These are phyloP conservation scores for Periconia digitata DNA, from an alignment of 2,329 filamentous ascomycete genomes.

Conservation along the genomic window DNA sequence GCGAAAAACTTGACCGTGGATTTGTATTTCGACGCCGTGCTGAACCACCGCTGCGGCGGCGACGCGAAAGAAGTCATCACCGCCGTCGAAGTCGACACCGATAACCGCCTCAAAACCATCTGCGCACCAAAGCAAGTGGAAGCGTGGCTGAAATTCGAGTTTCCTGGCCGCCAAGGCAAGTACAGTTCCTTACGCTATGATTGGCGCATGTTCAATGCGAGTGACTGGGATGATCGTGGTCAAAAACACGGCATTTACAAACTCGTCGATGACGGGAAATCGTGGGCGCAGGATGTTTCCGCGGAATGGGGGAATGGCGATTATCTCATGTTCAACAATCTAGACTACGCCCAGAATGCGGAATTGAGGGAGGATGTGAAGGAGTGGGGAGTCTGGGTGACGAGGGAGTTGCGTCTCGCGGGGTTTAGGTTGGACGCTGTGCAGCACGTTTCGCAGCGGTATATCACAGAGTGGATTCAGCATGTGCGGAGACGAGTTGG, in stretches of 20 bases:
- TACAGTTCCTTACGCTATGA: background rate
- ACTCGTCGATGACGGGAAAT: background rate
- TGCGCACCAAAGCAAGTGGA: background rate
- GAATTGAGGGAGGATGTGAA: slow-evolving; percentile 2
- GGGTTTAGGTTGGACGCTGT: slow-evolving; percentile 3
- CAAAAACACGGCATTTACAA: background rate
- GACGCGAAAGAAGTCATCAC: background rate
- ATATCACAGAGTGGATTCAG: background rate
- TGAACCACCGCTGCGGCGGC: slow-evolving; percentile 2
- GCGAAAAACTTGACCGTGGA: background rate
- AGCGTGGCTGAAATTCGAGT: background rate
- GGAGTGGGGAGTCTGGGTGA: slow-evolving; percentile 2
- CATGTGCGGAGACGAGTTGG: background rate
- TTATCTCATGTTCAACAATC: slow-evolving; percentile 3
- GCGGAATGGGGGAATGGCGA: slow-evolving; percentile 2
- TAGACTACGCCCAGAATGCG: background rate
- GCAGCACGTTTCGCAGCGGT: slow-evolving; percentile 1
- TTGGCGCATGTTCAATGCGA: slow-evolving; percentile 5
- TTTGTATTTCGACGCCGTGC: slow-evolving; percentile 1
- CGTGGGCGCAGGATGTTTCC: slow-evolving; percentile 1
- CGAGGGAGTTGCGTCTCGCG: background rate
- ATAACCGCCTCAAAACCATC: background rate
- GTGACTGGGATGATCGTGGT: slow-evolving; percentile 2
- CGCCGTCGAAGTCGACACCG: background rate
- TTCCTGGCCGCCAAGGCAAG: background rate